Conservation (phyloP, 352 stramenopile genomes). For the Pythium volutum region DNA sequence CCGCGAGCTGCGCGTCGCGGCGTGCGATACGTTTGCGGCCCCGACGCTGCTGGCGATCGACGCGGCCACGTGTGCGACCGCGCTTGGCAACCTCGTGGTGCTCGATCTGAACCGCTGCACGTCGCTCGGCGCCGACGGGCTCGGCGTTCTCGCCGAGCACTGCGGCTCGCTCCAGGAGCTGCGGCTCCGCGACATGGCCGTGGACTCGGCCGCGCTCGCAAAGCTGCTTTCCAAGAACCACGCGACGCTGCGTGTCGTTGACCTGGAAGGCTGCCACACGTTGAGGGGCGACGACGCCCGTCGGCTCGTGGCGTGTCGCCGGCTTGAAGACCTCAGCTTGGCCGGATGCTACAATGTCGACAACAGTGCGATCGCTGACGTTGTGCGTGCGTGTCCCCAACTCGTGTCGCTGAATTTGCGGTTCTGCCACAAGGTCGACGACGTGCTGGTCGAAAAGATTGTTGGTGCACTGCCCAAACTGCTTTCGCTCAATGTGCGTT, state of each 20-base stretch:
- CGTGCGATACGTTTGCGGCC: conserved; percentile 44
- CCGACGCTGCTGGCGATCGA: conserved; percentile 30
- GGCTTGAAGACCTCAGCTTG: conserved; percentile 61
- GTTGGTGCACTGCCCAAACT: conserved; percentile 42
- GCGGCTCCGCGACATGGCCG: conserved; percentile 63
- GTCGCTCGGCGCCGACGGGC: conserved; percentile 39
- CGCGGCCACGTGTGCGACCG: conserved; percentile 18
- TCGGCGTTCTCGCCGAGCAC: conserved; percentile 29
- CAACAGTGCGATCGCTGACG: conserved; percentile 55
- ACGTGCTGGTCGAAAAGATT: conserved; percentile 64
- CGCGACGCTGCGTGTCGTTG: conserved; percentile 50
- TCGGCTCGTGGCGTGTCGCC: conserved; percentile 34
- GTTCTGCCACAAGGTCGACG: conserved; percentile 84
- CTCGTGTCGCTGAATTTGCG: conserved; percentile 68
- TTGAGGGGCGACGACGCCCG: conserved; percentile 51
- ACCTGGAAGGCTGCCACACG: conserved; percentile 78
- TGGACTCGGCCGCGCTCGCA: conserved; percentile 52
- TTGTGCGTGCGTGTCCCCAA: conserved; percentile 42
- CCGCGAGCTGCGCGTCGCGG: conserved; percentile 50
- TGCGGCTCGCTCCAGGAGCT: conserved; percentile 59
- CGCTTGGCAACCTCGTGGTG: conserved; percentile 43
- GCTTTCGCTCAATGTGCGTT: conserved; percentile 74
- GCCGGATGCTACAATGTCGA: conserved; percentile 80
- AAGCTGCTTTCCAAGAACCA: conserved; percentile 47
- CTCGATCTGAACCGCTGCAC: conserved; percentile 63